Base-by-base conservation (phyloP, 441 rosid genomes). In the Rhodomyrtus psidioides region DNA sequence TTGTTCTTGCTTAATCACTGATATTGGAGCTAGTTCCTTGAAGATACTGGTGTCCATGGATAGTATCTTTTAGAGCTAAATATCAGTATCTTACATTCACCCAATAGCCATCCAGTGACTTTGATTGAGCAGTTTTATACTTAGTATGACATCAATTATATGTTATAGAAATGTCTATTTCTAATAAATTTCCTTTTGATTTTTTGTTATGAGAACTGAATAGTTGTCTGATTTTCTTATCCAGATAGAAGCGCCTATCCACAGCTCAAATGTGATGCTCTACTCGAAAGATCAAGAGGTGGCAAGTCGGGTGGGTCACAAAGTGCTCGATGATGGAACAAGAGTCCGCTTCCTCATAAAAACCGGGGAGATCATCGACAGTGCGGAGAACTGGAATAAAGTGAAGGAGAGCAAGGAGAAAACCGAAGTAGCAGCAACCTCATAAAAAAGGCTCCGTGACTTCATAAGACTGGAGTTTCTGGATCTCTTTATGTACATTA, bases 221-320 rank as follows among this genome's bases (percentile, higher is more conserved):
- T 65, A 83, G 59, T 39, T 82, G 62, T 62, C 84, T 53, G 86
- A 81, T 86, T 60, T 87, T 85, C 16, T 54, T 83, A 90, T 92
- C 58, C 95, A 97, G 99, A 93, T 96, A 12, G 99, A 96, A 93
- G 98, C 98, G 53, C 95, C 98, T 6, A 91, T 97, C 87, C 99
- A 97, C 91, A 97, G 98, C 92, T 97, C 99, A 17, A 96, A 95
- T 44, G 98, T 96, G 91, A 97, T 97, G 99, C 89, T 96, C 8
- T 96, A 96, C 89, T 97, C 98, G 1, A 95, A 94, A 89, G 99
- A 97, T 55, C 84, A 95, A 89, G 91, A 96, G 0, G 93, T 94
- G 14, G 92, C 92, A 10, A 97, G 99, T 88, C 91, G 99, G 42
- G 94, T 95, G 75, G 98, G 98, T 53, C 99, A 95, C 87, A 95